Conservation (phyloP, 2,329 filamentous ascomycete genomes). For the Pseudogymnoascus sp. region DNA sequence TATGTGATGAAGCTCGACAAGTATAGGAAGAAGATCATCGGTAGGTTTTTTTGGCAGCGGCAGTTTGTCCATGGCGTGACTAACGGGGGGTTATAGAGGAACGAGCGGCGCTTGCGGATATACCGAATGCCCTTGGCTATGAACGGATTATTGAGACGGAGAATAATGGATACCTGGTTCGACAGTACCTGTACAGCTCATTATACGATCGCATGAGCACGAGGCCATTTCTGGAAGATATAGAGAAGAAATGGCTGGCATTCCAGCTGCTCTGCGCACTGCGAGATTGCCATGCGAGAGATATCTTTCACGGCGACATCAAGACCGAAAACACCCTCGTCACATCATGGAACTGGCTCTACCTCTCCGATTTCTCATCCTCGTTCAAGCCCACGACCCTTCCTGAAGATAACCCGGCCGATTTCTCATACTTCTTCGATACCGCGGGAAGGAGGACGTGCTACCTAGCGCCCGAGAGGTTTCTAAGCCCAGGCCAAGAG, state of each 20-base stretch:
- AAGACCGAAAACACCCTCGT: conserved; percentile 97
- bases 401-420: conserved; percentile 91
- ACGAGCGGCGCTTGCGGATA: conserved; percentile 66
- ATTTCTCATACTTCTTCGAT: conserved; percentile 98
- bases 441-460: conserved; percentile 85
- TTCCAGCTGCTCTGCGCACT: conserved; percentile 91
- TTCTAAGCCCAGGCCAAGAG: conserved; percentile 63
- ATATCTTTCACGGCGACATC: conserved; percentile 95
- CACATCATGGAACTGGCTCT: conserved; percentile 99
- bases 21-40: conserved; percentile 69
- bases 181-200: conserved; percentile 93
- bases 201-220: conserved; percentile 96
- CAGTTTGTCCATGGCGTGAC: background rate
- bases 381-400: conserved; percentile 90
- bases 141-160: conserved; percentile 87
- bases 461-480: conserved; percentile 90
- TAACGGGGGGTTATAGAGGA: conserved; percentile 52
- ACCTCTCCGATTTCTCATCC: conserved; percentile 93
- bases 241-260: conserved; percentile 97
- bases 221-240: conserved; percentile 89
- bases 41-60: conserved; percentile 42
- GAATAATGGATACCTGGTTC: conserved; percentile 84
- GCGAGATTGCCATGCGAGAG: conserved; percentile 80
- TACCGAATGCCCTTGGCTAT: conserved; percentile 87
- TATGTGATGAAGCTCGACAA: conserved; percentile 73